A percentile compares a stretch with the other conserved stretches of the same genome.
These are phyloP conservation scores for Candida hispaniensis DNA, from an alignment of 805 yeast species.

Conservation along the genomic window DNA sequence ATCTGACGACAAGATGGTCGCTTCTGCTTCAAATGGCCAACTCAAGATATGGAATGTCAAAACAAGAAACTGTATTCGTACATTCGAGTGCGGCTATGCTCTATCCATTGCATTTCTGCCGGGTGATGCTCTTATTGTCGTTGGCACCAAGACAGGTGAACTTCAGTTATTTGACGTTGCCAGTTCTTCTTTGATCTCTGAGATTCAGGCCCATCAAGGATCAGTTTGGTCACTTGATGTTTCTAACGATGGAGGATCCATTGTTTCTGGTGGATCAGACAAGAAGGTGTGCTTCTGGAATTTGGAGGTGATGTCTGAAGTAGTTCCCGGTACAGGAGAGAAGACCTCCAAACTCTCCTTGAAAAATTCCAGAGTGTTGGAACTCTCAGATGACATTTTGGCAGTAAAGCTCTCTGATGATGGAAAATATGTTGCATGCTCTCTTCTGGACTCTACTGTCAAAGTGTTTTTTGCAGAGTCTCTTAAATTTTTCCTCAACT, in stretches of 20 bases:
- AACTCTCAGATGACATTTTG: constrained; percentile 75
- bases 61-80: constrained; percentile 66
- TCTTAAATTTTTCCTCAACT: constrained; percentile 73
- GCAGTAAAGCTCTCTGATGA: constrained; percentile 75
- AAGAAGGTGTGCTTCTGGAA: constrained; percentile 86
- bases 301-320: constrained; percentile 50
- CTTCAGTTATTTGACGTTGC: constrained; percentile 80
- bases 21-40: constrained; percentile 84
- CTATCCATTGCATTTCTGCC: constrained; percentile 74
- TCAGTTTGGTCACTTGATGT: constrained; percentile 89
- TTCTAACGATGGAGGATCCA: constrained; percentile 70
- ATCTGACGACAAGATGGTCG: constrained; percentile 66
- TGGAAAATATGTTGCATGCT: constrained; percentile 63
- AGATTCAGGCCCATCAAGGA: constrained; percentile 58
- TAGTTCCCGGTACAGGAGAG: constrained; percentile 58
- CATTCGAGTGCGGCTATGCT: constrained; percentile 83
- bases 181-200: constrained; percentile 60
- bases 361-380: constrained; percentile 69
- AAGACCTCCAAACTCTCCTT: constrained; percentile 45
- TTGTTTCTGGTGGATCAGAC: constrained; percentile 92
- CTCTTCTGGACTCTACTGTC: constrained; percentile 87
- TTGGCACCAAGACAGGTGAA: constrained; percentile 82
- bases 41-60: constrained; percentile 80
- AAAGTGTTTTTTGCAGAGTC: constrained; percentile 85
- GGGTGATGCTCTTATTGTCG: constrained; percentile 77